These are phyloP conservation scores for Nicotiana knightiana DNA, from an alignment of 257 asterid genomes.

Conservation along the genomic window DNA sequence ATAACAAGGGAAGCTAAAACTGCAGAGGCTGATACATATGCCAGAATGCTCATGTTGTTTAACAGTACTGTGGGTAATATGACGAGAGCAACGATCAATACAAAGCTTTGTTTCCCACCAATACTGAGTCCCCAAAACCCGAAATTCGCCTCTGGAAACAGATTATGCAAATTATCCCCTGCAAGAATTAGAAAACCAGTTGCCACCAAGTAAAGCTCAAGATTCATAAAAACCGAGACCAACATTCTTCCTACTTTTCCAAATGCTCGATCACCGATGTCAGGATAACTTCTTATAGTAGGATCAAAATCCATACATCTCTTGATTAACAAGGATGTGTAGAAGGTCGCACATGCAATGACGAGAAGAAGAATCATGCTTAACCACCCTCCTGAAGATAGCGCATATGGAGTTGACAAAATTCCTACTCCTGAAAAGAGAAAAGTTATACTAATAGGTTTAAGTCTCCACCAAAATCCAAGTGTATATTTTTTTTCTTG, in stretches of 20 bases:
- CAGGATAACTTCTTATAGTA: conserved; percentile 57
- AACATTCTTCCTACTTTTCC: conserved; percentile 54
- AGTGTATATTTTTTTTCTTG: background rate
- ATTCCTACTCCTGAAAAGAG: conserved; percentile 69
- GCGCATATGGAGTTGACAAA: conserved; percentile 71
- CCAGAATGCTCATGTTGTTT: conserved; percentile 60
- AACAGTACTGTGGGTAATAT: conserved; percentile 71
- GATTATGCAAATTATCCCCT: conserved; percentile 60
- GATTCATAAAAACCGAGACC: conserved; percentile 55
- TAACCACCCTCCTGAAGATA: conserved; percentile 83
- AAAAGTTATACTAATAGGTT: background rate
- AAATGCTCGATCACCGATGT: conserved; percentile 71
- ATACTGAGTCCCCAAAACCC: conserved; percentile 33
- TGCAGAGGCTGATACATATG: conserved; percentile 75
- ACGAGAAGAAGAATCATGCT: conserved; percentile 56
- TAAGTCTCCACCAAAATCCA: background rate
- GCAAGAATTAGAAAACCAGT: conserved; percentile 82
- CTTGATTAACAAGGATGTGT: conserved; percentile 60
- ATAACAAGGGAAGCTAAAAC: conserved; percentile 70
- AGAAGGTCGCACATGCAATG: conserved; percentile 56
- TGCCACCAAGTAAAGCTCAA: conserved; percentile 76
- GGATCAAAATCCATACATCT: conserved; percentile 82
- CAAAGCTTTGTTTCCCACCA: conserved; percentile 46
- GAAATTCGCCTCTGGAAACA: conserved; percentile 36
- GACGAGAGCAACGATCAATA: conserved; percentile 46